Conservation (phyloP, 73 alveolate genomes). For the Tetrahymena borealis region DNA sequence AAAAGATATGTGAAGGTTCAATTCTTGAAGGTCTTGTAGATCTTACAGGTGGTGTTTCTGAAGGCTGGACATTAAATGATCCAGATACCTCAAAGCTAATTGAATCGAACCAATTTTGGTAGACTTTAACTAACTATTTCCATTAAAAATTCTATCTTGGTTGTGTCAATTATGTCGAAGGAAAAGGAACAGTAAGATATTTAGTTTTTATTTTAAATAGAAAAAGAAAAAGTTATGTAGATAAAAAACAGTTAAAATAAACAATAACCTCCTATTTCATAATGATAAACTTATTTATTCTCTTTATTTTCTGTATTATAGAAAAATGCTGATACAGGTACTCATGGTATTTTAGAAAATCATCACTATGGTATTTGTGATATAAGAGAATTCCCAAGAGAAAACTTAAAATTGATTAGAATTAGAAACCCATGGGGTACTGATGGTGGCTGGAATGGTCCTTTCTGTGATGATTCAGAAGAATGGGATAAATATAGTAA, state of each 20-base stretch:
- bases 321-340: conserved; percentile 93
- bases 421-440: conserved; percentile 97
- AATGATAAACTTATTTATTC: too few relatives aligned
- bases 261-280: too few relatives aligned
- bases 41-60: conserved; percentile 95
- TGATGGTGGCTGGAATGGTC: conserved; percentile 98
- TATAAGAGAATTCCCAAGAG: conserved; percentile 84
- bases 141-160: conserved; percentile 88
- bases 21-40: conserved; percentile 95
- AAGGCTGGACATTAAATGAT: conserved; percentile 75
- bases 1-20: conserved; percentile 85
- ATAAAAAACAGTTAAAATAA: not conserved
- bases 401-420: conserved; percentile 75
- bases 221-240: not conserved
- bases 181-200: conserved; percentile 69
- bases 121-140: conserved; percentile 67
- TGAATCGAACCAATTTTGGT: conserved; percentile 85
- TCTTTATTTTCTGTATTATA: too few relatives aligned
- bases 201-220: not conserved
- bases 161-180: conserved; percentile 87
- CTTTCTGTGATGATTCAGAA: conserved; percentile 97
- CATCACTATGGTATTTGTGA: conserved; percentile 94
- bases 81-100: conserved; percentile 76
- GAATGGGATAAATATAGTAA: conserved; percentile 97
- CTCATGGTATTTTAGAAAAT: conserved; percentile 87